A percentile compares a stretch with the other conserved stretches of the same genome.
These are phyloP conservation scores for Hydnomerulius pinastri DNA, from an alignment of 768 basidiomycete species.

Conservation along the genomic window DNA sequence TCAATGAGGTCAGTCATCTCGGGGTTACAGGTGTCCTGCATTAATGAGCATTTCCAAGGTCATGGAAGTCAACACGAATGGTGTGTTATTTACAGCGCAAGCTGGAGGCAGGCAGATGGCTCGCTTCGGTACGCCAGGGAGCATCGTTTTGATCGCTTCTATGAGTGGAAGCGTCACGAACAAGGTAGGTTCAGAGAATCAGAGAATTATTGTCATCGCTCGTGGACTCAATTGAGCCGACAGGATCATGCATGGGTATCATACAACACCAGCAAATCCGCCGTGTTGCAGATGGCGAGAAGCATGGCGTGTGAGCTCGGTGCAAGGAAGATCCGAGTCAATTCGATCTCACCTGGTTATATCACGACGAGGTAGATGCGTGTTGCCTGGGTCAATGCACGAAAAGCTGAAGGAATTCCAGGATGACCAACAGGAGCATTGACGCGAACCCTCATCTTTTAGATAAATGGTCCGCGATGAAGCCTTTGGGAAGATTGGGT, in stretches of 20 bases:
- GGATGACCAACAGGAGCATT: too few relatives aligned
- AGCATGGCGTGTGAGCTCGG: constrained; percentile 77
- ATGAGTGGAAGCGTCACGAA: constrained; percentile 74
- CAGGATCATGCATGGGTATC: constrained; percentile 67
- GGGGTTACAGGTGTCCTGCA: background rate
- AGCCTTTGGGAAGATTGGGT: constrained; percentile 66
- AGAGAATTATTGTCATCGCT: too few relatives aligned
- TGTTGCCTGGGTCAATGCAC: too few relatives aligned
- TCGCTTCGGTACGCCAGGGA: constrained; percentile 46
- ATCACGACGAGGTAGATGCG: constrained; percentile 40
- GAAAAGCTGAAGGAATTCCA: too few relatives aligned
- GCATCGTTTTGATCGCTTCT: constrained; percentile 60
- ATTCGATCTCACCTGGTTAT: constrained; percentile 67
- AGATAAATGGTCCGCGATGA: constrained; percentile 61
- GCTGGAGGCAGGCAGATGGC: constrained; percentile 62
- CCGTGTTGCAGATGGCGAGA: constrained; percentile 30
- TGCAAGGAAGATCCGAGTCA: constrained; percentile 60
- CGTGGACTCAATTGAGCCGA: too few relatives aligned
- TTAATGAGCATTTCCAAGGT: constrained; percentile 48
- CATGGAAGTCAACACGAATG: constrained; percentile 63
- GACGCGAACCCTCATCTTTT: constrained; percentile 58
- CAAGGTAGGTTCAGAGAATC: too few relatives aligned
- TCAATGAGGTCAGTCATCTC: constrained; percentile 50
- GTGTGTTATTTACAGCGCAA: constrained; percentile 61
- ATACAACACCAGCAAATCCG: constrained; percentile 33